Evolutionary conservation across 371 early-diverging fungal genomes (phyloP).

Genomic region (Mortierella sp.): DNA sequence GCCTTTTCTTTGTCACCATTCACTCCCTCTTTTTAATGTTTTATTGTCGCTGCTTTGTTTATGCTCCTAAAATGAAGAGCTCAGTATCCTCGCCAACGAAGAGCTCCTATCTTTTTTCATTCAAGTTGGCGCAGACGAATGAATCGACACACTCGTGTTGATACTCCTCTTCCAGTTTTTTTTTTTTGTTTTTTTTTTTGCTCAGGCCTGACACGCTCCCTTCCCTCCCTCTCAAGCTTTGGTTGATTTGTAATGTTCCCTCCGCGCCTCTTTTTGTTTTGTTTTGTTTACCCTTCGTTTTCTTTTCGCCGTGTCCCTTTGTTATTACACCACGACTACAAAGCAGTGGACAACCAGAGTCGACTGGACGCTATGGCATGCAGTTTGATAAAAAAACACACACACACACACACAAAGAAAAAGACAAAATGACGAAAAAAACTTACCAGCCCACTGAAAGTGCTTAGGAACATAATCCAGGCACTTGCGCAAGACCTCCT

Average conservation of each 20-base stretch:
- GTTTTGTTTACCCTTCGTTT: neutral
- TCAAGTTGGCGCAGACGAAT: neutral
- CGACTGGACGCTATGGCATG: neutral
- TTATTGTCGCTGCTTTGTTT: neutral
- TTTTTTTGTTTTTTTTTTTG: neutral
- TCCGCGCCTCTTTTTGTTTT: neutral
- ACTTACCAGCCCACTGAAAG: constrained; percentile 92
- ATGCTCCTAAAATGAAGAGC: neutral
- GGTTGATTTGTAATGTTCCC: neutral
- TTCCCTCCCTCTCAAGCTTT: neutral
- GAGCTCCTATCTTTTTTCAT: neutral
- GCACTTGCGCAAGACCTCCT: constrained; percentile 71
- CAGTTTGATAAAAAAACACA: neutral
- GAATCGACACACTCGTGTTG: neutral
- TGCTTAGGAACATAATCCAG: constrained; percentile 84
- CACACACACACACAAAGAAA: neutral
- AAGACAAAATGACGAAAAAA: neutral
- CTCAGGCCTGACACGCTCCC: neutral
- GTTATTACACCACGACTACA: neutral
- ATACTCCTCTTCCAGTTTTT: neutral
- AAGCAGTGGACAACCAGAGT: neutral
- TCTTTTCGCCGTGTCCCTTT: neutral
- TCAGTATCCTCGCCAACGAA: neutral
- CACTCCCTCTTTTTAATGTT: neutral
- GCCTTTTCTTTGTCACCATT: neutral